Base-by-base conservation (phyloP, 306 rosid genomes). In the Cucurbita pepo region DNA sequence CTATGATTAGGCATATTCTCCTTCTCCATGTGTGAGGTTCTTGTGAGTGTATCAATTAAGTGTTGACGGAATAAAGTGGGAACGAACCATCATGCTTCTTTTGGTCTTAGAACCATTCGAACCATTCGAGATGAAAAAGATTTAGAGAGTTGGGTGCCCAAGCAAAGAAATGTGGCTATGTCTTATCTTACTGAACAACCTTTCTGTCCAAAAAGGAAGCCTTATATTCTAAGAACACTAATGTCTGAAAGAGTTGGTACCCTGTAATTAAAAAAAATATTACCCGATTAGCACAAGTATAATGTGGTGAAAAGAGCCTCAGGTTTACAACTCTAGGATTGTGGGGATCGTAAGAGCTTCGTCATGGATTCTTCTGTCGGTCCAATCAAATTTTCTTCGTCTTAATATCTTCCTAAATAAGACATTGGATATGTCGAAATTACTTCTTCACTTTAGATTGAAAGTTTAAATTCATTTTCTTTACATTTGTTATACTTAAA, bases 11-110 rank as follows among this genome's bases (percentile, higher is more conserved):
- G 71, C 71, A 65, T 43, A 44, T 51, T 69, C 7, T 45, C 56
- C 73, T 66, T 47, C 56, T 22, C 74, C 74, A 69, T 50, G 74
- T 69, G 74, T 44, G 53, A 1, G 73, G 73, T 67, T 44, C 54
- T 67, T 14, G 51, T 21, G 54, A 67, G 21, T 37, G 11, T 43
- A 11, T 56, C 73, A 67, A 67, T 67, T n/a, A 22, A 51, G 58
- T 50, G 7, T 22, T 69, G 74, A 69, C 74, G 30, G 71, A 15
- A 19, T 9, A 65, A 65, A 65, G 54, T n/a, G 7, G 9, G 22
- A 50, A 47, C 37, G 18, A 30, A 67, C 47, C 16, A 47, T 50
- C 50, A 69, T 50, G 45, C 58, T 48, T 14, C 11, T 65, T 65
- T 44, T 6, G 54, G 34, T 30, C 34, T 25, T 25, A 2, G 34